Evolutionary conservation across 2,329 filamentous ascomycete species (phyloP).

Genomic region (Geosmithia flava): DNA sequence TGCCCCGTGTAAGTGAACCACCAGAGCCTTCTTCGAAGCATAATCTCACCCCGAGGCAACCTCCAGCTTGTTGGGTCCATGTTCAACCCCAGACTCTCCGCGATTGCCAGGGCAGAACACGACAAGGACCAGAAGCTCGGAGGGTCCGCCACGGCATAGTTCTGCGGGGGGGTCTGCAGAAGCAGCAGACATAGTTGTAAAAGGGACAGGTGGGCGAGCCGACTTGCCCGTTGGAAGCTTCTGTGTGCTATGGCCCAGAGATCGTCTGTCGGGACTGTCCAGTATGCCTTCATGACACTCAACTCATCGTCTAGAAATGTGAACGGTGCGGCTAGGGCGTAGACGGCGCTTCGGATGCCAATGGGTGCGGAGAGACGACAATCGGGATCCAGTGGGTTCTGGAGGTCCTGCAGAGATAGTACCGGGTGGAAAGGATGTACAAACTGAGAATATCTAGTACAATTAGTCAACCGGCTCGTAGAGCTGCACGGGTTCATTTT

Average conservation of each 20-base stretch:
- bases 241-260: constrained; percentile 11
- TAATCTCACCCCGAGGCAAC: constrained; percentile 9
- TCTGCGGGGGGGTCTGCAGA: constrained; percentile 10
- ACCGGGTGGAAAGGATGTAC: constrained; percentile 10
- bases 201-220: constrained; percentile 8
- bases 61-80: constrained; percentile 9
- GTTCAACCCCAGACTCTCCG: constrained; percentile 11
- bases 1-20: constrained; percentile 11
- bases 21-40: constrained; percentile 11
- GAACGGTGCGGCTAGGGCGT: constrained; percentile 11
- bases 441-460: constrained; percentile 5
- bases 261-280: constrained; percentile 10
- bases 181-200: constrained; percentile 11
- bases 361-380: constrained; percentile 4
- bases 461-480: neutral
- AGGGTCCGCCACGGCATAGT: constrained; percentile 9
- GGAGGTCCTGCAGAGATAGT: constrained; percentile 3
- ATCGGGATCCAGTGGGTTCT: constrained; percentile 5
- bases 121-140: constrained; percentile 10
- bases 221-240: constrained; percentile 8
- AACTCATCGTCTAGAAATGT: constrained; percentile 13
- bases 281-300: constrained; percentile 11
- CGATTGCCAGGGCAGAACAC: constrained; percentile 9
- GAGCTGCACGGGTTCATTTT: neutral
- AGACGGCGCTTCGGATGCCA: constrained; percentile 10